Conservation (phyloP, 768 basidiomycete genomes). For the Naganishia friedmannii region DNA sequence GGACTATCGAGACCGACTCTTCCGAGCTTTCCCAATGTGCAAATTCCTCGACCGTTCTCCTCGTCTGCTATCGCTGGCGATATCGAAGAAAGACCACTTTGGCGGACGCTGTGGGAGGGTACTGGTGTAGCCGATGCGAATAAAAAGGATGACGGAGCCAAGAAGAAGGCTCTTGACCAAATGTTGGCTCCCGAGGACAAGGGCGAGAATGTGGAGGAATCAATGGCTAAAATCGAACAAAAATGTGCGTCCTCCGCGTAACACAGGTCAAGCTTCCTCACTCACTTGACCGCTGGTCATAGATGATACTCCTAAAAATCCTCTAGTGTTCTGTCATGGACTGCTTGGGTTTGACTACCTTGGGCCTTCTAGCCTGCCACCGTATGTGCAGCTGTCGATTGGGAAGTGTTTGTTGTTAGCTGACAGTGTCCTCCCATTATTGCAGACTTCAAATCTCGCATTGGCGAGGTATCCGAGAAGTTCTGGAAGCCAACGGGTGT, state of each 20-base stretch:
- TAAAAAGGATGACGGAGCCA: conserved; percentile 21
- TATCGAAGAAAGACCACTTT: conserved; percentile 22
- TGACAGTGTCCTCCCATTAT: conserved; percentile 62
- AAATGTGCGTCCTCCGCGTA: conserved; percentile 61
- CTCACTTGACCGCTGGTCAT: conserved; percentile 26
- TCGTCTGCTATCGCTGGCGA: conserved; percentile 9
- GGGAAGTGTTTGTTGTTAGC: not conserved
- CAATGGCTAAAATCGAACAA: conserved; percentile 56
- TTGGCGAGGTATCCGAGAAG: conserved; percentile 95
- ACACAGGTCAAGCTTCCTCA: conserved; percentile 21
- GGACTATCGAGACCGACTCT: conserved; percentile 22
- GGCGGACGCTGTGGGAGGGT: conserved; percentile 32
- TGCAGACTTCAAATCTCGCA: conserved; percentile 80
- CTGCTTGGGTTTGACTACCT: conserved; percentile 59
- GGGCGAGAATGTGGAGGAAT: conserved; percentile 57
- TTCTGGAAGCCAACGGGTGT: conserved; percentile 77
- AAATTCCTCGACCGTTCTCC: conserved; percentile 19
- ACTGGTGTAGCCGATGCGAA: conserved; percentile 16
- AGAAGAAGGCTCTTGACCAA: conserved; percentile 44
- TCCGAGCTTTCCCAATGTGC: conserved; percentile 6
- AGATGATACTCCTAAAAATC: conserved; percentile 77
- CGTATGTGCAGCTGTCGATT: conserved; percentile 30
- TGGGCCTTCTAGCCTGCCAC: conserved; percentile 46
- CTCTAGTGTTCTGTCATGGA: conserved; percentile 93
- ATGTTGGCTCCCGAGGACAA: conserved; percentile 61